Conservation (phyloP, 805 yeast species). For the Kazachstania kunashirensis region DNA sequence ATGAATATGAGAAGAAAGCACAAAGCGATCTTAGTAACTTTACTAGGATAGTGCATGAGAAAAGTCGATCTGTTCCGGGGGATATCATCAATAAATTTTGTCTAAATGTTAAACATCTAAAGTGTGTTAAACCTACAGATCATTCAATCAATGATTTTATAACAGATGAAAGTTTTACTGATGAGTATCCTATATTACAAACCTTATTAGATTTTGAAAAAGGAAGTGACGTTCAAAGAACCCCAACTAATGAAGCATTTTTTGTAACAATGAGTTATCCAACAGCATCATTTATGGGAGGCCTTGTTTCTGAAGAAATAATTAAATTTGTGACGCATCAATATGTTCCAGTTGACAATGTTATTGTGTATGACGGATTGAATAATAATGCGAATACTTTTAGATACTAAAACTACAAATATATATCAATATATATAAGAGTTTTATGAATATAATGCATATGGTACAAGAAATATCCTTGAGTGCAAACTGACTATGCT, state of each 20-base stretch:
- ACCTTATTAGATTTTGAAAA: background rate
- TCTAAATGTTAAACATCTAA: constrained; percentile 30
- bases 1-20: constrained; percentile 49
- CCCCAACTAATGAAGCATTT: background rate
- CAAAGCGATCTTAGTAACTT: constrained; percentile 36
- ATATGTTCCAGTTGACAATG: constrained; percentile 66
- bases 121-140: constrained; percentile 29
- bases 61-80: background rate
- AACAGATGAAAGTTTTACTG: background rate
- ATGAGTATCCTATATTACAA: background rate
- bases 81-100: background rate
- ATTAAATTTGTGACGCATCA: constrained; percentile 70
- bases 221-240: background rate
- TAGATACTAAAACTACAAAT: no score
- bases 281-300: constrained; percentile 55
- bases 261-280: constrained; percentile 30
- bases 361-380: constrained; percentile 66
- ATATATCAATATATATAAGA: no score
- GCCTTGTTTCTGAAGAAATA: constrained; percentile 76
- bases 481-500: no score
- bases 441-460: no score
- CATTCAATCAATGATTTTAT: background rate
- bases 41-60: constrained; percentile 22
- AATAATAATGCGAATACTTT: constrained; percentile 38
- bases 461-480: no score